Evolutionary conservation across 306 rosid species (phyloP), one percentile per base, ranked within the genome.

Genomic region (Cucumis melo): DNA sequence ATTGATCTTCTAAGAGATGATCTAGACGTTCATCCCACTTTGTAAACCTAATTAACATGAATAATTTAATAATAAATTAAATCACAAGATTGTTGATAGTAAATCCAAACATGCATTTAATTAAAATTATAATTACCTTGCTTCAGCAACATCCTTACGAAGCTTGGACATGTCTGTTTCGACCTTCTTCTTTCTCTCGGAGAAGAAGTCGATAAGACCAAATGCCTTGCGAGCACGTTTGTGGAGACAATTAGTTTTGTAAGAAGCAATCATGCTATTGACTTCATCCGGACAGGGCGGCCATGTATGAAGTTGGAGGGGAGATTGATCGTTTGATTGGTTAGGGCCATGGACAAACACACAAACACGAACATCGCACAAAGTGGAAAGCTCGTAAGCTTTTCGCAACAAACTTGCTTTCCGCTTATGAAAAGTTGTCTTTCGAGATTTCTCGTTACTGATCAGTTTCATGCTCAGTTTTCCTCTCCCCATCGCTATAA

Each of bases 141-240:
- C 21, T 50, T 77, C 54, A 1, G 23, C 34, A 32, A 61, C 63
- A 6, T 77, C 63, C 58, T 51, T 77, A 12, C 16, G 44, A 14
- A 77, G 38, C 41, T 77, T 77, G 0, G 74, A 77, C 24, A 77
- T 64, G 39, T 77, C 80, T 6, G 15, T 8, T 23, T 77, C 80
- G 21, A 63, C 10, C 80, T 77, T 77, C 71, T 77, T 77, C 74
- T 64, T 77, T 3, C 80, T 62, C 5, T 77, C 80, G 7, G 63
- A 44, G 64, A 77, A 77, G 19, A 77, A 63, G 41, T 77, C 80
- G 15, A 17, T 0, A 15, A 77, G 55, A 63, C 15, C 64, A 0
- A 15, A 63, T 19, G 41, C 8, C 24, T 77, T 77, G 34, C 64
- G 56, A 8, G 44, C 20, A 8, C 76, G 73, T 46, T 64, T 64